Conservation (phyloP, 768 basidiomycete genomes). For the Lactarius pseudohatsudake region DNA sequence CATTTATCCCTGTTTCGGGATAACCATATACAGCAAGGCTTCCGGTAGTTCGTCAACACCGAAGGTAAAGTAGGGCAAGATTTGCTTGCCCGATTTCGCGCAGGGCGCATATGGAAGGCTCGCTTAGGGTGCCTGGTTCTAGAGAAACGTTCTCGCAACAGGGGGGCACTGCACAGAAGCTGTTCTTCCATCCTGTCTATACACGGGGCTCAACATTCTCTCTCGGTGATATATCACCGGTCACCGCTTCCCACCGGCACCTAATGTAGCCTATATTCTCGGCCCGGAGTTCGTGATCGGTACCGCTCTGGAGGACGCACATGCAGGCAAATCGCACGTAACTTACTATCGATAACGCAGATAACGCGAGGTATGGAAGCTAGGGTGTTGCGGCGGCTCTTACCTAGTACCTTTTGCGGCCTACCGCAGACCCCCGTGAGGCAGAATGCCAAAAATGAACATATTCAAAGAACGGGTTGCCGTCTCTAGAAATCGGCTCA, state of each 20-base stretch:
- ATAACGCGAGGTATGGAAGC: neutral
- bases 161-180: neutral
- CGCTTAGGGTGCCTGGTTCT: neutral
- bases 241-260: neutral
- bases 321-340: neutral
- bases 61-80: neutral
- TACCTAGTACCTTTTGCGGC: neutral
- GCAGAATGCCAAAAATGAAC: neutral
- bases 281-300: neutral
- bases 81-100: neutral
- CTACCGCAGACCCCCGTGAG: neutral
- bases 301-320: neutral
- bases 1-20: neutral
- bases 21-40: neutral
- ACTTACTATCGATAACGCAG: neutral
- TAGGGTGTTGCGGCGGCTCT: neutral
- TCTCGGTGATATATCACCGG: neutral
- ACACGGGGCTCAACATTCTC: neutral
- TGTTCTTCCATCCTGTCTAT: neutral
- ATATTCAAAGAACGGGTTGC: neutral
- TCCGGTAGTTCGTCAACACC: neutral
- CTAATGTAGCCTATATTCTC: neutral
- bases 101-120: neutral
- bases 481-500: neutral
- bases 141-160: neutral